Percentiles rank a stretch among this genome's conserved stretches.
Conservation (phyloP, 306 rosid species). For the Rosa multiflora region DNA sequence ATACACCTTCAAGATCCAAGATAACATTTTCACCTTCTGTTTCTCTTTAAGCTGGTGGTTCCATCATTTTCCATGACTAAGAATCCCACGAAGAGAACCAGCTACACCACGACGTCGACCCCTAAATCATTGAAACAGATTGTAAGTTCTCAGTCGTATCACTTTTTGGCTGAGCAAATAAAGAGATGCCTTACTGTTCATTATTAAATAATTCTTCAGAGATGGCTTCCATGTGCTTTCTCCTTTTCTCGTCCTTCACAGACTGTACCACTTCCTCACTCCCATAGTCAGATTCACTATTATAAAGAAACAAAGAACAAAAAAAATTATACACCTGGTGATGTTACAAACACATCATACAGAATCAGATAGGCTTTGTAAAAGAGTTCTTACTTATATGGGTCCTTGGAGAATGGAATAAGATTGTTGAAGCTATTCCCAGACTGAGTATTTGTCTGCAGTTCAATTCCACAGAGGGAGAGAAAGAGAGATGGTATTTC, state of each 20-base stretch:
- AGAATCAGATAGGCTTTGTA: conserved; percentile 14
- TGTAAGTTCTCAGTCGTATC: conserved; percentile 16
- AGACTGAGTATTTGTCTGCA: conserved; percentile 60
- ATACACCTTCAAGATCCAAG: background rate
- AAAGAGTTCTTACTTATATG: conserved; percentile 62
- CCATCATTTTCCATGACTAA: conserved; percentile 28
- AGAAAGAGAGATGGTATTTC: conserved; percentile 7
- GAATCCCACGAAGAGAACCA: conserved; percentile 60
- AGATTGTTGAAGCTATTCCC: conserved; percentile 81
- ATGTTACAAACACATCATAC: conserved; percentile 10
- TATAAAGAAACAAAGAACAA: conserved; percentile 16
- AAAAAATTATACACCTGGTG: conserved; percentile 18
- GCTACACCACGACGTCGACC: conserved; percentile 49
- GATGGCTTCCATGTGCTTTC: conserved; percentile 77
- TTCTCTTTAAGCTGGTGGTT: background rate
- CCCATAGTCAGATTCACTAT: conserved; percentile 64
- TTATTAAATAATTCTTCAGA: conserved; percentile 86
- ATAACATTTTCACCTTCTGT: background rate
- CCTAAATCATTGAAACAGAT: conserved; percentile 37
- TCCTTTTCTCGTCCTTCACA: conserved; percentile 65
- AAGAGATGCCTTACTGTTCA: conserved; percentile 42
- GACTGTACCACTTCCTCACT: conserved; percentile 55
- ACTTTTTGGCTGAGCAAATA: background rate
- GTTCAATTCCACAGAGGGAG: conserved; percentile 22
- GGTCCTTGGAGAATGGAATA: conserved; percentile 76